Base-by-base conservation (phyloP, 1,284 basidiomycete genomes). In the Tetrapyrgos nigripes region DNA sequence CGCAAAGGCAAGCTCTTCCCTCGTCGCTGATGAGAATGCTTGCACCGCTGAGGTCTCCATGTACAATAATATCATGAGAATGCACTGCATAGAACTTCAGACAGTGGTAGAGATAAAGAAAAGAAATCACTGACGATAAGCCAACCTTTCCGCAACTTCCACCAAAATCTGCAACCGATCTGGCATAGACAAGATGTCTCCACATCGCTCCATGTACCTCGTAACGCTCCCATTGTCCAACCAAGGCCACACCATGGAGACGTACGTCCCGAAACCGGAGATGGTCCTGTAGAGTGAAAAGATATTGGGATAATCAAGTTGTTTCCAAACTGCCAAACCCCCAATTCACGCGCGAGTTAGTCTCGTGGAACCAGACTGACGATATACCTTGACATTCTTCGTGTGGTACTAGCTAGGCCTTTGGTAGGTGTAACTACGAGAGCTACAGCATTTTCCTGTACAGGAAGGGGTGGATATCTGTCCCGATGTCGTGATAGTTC, bases 161-260 rank as follows among this genome's bases (percentile, higher is more conserved):
- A 70, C 54, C 55, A 77, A 76, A 49, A 77, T 53, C 53, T 70
- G 69, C 33, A 78, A 53, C 29, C 76, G 68, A 59, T 79, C 75
- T 26, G 70, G 62, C 53, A 74, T 69, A 9, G 71, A 70, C 43
- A 79, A 57, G 27, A 76, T 68, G 61, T 77, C 75, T 5, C 75
- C 75, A 56, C 62, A 70, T 26, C 65, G 61, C 57, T 80, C 79
- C 61, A 83, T 62, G 62, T 81, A 80, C 57, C 75, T 76, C 31
- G 73, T 76, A 2, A 81, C 65, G 27, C 76, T 81, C 2, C 81
- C 81, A 44, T 81, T 75, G 11, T 79, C 76, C 55, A 76, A 68
- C 81, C 81, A 83, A 0, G 81, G 82, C 46, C 76, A 83, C 6
- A 83, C 79, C 70, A 83, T 78, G 1, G 79, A 75, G 9, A 64